Percentiles rank a stretch among this genome's conserved stretches.
phyloP scores from a whole-genome alignment of 306 rosid genomes.

The Betula pendula region DNA sequence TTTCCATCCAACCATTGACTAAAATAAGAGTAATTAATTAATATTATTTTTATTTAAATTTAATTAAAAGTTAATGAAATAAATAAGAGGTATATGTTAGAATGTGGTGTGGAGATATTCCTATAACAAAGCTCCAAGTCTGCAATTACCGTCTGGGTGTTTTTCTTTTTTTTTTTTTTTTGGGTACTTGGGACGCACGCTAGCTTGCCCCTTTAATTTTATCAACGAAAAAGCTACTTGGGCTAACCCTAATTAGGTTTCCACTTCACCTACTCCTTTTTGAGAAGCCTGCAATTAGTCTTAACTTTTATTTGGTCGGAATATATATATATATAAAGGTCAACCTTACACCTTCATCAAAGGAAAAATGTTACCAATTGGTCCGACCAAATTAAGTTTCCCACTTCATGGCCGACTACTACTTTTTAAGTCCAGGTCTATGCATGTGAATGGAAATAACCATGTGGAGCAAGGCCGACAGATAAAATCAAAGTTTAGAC shows the following conservation, averaged over 20 bases:
- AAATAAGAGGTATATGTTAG: background rate
- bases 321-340: background rate
- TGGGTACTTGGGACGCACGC: no score
- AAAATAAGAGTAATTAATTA: no score
- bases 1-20: constrained; percentile 23
- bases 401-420: no score
- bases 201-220: no score
- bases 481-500: no score
- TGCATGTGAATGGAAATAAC: no score
- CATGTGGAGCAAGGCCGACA: no score
- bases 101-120: background rate
- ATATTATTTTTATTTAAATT: no score
- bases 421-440: no score
- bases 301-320: background rate
- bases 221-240: no score
- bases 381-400: background rate
- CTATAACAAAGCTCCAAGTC: background rate
- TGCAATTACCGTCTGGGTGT: background rate
- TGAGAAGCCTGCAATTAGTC: background rate
- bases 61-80: background rate
- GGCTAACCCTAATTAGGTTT: no score
- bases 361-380: background rate
- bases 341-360: background rate
- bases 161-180: no score
- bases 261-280: background rate